phyloP scores from a whole-genome alignment of 768 basidiomycete genomes.

The Lactifluus hygrophoroides region DNA sequence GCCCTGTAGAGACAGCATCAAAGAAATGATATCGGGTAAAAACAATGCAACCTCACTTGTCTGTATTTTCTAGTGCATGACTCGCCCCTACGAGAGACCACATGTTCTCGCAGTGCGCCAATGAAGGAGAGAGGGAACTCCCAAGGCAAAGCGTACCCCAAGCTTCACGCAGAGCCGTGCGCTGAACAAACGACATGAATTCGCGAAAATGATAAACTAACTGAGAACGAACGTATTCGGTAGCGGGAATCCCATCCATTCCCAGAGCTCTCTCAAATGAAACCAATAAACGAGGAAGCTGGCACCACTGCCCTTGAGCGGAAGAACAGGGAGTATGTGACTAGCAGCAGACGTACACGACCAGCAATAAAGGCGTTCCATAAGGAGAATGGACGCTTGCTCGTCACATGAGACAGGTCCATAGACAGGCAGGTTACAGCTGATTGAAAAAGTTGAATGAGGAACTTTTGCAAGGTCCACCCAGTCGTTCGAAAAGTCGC shows the following conservation, averaged over 20 bases:
- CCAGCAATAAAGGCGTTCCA: slow-evolving; percentile 71
- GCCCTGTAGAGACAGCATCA: neutral
- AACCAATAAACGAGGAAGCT: slow-evolving; percentile 56
- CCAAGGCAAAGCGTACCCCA: slow-evolving; percentile 13
- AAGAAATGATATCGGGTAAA: neutral
- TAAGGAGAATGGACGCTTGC: slow-evolving; percentile 32
- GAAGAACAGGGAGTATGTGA: neutral
- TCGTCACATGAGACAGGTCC: slow-evolving; percentile 28
- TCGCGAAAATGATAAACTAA: neutral
- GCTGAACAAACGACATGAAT: slow-evolving; percentile 6
- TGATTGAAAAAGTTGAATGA: slow-evolving; percentile 57
- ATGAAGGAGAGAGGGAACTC: slow-evolving; percentile 4
- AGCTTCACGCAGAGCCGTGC: slow-evolving; percentile 16
- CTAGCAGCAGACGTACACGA: slow-evolving; percentile 40
- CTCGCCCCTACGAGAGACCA: slow-evolving; percentile 10
- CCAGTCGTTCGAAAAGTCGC: slow-evolving; percentile 52
- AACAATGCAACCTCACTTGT: slow-evolving; percentile 5
- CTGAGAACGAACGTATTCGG: slow-evolving; percentile 47
- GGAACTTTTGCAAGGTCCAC: slow-evolving; percentile 56
- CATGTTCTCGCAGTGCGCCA: slow-evolving; percentile 16
- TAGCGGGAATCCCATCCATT: slow-evolving; percentile 39
- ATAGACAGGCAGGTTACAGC: slow-evolving; percentile 57
- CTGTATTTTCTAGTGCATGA: slow-evolving; percentile 6
- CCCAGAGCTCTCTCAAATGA: slow-evolving; percentile 49
- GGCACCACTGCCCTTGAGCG: neutral